Evolutionary conservation across 208 protist genomes (phyloP).

Genomic region (Leishmania mexicana): DNA sequence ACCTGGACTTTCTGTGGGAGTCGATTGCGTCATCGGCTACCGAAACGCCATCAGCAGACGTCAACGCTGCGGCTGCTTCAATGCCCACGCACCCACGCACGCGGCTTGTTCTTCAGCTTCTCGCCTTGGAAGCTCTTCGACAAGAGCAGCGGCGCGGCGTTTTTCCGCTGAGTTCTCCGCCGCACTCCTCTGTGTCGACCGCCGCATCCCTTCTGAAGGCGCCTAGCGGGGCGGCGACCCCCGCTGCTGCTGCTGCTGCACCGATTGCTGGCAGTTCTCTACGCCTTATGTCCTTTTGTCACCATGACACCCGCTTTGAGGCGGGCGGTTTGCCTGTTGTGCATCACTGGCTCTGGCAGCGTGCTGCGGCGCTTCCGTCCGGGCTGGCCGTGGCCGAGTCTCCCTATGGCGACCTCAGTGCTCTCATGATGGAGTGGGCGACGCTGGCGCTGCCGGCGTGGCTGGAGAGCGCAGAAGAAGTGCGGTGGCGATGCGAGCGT

Average conservation of each 20-base stretch:
- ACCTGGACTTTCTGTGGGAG: constrained; percentile 27
- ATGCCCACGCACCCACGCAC: constrained; percentile 14
- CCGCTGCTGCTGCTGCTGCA: neutral
- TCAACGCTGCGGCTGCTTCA: neutral
- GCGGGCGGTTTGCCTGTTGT: constrained; percentile 2
- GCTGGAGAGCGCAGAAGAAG: neutral
- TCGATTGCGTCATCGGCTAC: neutral
- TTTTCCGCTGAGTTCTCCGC: neutral
- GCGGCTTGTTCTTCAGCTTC: constrained; percentile 16
- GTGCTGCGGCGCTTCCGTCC: constrained; percentile 26
- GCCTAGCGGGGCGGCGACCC: neutral
- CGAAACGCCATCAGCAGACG: neutral
- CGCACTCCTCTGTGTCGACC: neutral
- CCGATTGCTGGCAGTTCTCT: neutral
- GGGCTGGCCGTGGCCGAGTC: neutral
- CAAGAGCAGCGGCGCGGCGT: neutral
- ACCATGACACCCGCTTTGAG: neutral
- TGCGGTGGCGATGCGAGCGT: constrained; percentile 1
- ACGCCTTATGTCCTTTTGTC: neutral
- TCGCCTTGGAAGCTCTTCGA: constrained; percentile 10
- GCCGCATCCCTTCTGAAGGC: neutral
- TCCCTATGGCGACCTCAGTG: constrained; percentile 2
- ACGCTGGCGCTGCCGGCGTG: constrained; percentile 9
- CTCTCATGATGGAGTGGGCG: constrained; percentile 9
- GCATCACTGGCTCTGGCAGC: constrained; percentile 30